phyloP scores from a whole-genome alignment of 2,329 filamentous ascomycete species.

The Thelonectria rubi region DNA sequence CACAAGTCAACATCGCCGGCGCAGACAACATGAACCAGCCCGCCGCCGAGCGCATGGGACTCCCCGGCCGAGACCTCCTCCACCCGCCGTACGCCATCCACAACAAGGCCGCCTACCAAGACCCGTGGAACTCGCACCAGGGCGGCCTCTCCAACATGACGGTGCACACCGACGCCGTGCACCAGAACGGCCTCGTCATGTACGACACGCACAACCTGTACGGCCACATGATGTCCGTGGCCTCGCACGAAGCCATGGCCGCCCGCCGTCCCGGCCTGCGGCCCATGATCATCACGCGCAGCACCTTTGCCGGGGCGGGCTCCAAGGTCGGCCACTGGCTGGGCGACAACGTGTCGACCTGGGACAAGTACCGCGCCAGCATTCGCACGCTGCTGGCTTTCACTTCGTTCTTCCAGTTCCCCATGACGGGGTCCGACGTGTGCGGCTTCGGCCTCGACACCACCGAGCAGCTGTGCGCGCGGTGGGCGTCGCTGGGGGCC shows the following conservation, averaged over 20 bases:
- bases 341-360: constrained; percentile 42
- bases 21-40: constrained; percentile 32
- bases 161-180: constrained; percentile 38
- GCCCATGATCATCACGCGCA: constrained; percentile 78
- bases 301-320: constrained; percentile 79
- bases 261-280: constrained; percentile 69
- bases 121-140: not conserved
- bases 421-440: constrained; percentile 5
- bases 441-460: constrained; percentile 1
- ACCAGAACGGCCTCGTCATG: constrained; percentile 33
- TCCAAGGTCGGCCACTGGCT: constrained; percentile 69
- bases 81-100: constrained; percentile 40
- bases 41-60: constrained; percentile 33
- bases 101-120: constrained; percentile 35
- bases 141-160: constrained; percentile 36
- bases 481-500: constrained; percentile 4
- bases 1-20: constrained; percentile 25
- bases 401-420: not conserved
- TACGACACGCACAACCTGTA: constrained; percentile 79
- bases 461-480: constrained; percentile 3
- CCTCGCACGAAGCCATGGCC: constrained; percentile 71
- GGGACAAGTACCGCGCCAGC: not conserved
- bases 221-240: constrained; percentile 78
- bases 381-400: not conserved
- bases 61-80: constrained; percentile 38